Evolutionary conservation across 257 asterid species (phyloP).

Genomic region (Buddleja alternifolia): DNA sequence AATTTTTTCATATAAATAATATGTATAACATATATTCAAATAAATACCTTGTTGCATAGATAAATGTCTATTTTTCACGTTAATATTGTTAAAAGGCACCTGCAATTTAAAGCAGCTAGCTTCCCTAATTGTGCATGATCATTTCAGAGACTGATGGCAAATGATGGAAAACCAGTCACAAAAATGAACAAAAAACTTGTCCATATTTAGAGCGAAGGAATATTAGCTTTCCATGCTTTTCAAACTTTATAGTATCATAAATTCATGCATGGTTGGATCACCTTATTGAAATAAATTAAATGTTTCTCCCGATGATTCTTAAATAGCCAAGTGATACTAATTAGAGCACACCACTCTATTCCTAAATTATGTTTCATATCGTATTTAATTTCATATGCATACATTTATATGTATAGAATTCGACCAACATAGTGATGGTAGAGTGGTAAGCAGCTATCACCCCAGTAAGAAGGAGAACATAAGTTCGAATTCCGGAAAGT

Average conservation of each 20-base stretch:
- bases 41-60: constrained; percentile 14
- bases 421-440: too few relatives aligned
- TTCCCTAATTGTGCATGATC: constrained; percentile 21
- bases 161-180: constrained; percentile 13
- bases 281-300: constrained; percentile 16
- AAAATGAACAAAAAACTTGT: background rate
- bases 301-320: too few relatives aligned
- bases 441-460: too few relatives aligned
- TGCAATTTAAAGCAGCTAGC: constrained; percentile 35
- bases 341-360: too few relatives aligned
- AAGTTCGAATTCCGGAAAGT: too few relatives aligned
- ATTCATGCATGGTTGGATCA: constrained; percentile 35
- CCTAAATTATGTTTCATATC: too few relatives aligned
- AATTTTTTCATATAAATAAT: too few relatives aligned
- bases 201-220: constrained; percentile 7
- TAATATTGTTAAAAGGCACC: constrained; percentile 33
- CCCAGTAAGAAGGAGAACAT: too few relatives aligned
- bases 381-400: too few relatives aligned
- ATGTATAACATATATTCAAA: background rate
- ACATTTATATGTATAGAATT: too few relatives aligned
- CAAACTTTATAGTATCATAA: constrained; percentile 24
- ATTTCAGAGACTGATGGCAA: constrained; percentile 26
- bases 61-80: background rate
- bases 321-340: too few relatives aligned
- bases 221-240: background rate